Base-by-base conservation (phyloP, 768 basidiomycete species). In the Lentinula lateritia region DNA sequence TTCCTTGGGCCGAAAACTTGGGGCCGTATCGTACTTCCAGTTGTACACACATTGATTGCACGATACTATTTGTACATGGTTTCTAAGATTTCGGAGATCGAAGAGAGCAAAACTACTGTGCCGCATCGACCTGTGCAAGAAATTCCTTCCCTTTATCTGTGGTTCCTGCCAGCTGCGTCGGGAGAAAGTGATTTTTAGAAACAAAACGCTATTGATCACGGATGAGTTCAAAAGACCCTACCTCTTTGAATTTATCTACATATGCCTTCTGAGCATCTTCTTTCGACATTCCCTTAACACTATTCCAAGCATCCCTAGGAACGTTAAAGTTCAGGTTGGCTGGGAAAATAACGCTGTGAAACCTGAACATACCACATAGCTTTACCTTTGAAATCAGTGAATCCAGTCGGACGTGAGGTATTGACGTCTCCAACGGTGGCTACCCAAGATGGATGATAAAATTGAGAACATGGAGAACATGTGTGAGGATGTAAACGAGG, bases 341-440 rank as follows among this genome's bases (percentile, higher is more conserved):
- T 8, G 39, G 38, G 55, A 63, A 20, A 58, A 62, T 13, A 35
- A n/a, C 12, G 20, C 35, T 58, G 52, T 59, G 55, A 45, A 45
- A 18, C 38, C 41, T 35, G 64, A 74, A 66, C 75, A 64, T 55
- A 93, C 93, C 94, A 96, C 80, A 98, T 98, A 65, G 86, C 88
- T 76, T 91, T 95, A 65, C 89, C 95, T 20, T 77, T 75, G 69
- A 97, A 95, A 72, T 96, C 92, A 42, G 97, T 71, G 76, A 94
- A 61, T 48, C 93, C 92, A 48, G 38, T 39, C 1, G 91, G 90
- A 28, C 82, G 76, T 28, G 72, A 0, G 56, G 76, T 86, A 71
- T 81, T 88, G 66, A 82, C 80, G 72, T 95, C 88, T 55, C 95
- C 94, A 41, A 84, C 69, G 6, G 80, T 93, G 50, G 84, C 93